Percentiles rank a stretch among this genome's conserved stretches.
Conservation (phyloP, 257 asterid genomes). For the Solanum dulcamara region DNA sequence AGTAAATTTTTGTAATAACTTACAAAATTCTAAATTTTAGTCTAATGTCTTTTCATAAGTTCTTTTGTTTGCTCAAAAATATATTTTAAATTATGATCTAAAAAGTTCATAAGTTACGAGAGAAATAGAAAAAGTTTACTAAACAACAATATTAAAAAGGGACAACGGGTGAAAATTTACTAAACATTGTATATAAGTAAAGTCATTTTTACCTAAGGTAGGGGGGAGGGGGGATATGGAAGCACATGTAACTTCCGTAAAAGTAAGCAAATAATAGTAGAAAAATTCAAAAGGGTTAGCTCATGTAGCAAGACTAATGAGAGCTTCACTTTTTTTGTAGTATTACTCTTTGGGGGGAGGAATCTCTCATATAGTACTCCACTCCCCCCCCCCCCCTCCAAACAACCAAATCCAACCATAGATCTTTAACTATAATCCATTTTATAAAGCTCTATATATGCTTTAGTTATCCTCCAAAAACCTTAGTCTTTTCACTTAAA, state of each 20-base stretch:
- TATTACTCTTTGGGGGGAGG: not conserved
- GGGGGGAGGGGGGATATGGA: not conserved
- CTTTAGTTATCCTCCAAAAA: not conserved
- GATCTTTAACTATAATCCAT: not conserved
- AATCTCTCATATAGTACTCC: not conserved
- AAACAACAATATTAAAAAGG: not conserved
- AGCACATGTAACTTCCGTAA: not conserved
- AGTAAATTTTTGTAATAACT: not conserved
- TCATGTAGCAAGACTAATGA: not conserved
- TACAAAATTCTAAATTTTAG: not conserved
- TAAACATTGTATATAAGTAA: not conserved
- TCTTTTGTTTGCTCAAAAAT: not conserved
- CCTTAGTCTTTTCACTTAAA: not conserved
- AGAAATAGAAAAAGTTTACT: not conserved
- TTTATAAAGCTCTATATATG: not conserved
- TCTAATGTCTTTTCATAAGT: not conserved
- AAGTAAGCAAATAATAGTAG: not conserved
- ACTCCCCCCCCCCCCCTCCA: not conserved
- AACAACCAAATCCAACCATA: not conserved
- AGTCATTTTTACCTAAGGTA: not conserved
- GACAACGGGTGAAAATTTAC: not conserved
- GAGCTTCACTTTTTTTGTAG: not conserved
- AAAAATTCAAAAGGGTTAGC: not conserved
- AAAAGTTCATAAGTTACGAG: not conserved
- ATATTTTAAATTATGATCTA: not conserved